Conservation (phyloP, 306 rosid species). For the Alnus rubra region DNA sequence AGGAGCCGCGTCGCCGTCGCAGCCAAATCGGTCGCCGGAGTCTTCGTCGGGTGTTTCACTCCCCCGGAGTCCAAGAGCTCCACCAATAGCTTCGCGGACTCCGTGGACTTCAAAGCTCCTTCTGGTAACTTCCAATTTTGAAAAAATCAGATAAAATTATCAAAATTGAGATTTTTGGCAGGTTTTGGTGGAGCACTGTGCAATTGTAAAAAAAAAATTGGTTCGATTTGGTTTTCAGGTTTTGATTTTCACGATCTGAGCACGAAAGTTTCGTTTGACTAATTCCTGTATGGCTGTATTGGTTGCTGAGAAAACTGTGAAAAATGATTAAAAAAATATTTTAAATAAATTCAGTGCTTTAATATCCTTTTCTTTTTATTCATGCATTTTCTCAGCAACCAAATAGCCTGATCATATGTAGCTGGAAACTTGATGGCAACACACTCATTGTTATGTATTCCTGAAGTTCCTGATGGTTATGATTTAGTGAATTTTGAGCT, state of each 20-base stretch:
- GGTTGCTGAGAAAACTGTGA: constrained; percentile 29
- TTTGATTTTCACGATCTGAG: constrained; percentile 4
- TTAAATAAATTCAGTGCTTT: not conserved
- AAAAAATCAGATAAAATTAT: not conserved
- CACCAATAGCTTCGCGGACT: constrained; percentile 37
- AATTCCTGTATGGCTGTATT: constrained; percentile 26
- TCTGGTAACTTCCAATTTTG: constrained; percentile 39
- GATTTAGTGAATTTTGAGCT: too few relatives aligned
- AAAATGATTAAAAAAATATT: constrained; percentile 5
- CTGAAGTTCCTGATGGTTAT: too few relatives aligned
- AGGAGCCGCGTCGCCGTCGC: constrained; percentile 45
- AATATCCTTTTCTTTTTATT: constrained; percentile 1
- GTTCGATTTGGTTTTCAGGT: not conserved
- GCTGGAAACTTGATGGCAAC: too few relatives aligned
- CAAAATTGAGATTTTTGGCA: not conserved
- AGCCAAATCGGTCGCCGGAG: constrained; percentile 59
- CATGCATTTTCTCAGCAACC: too few relatives aligned
- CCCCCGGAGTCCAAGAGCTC: constrained; percentile 64
- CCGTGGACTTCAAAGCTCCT: constrained; percentile 51
- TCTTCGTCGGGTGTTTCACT: constrained; percentile 63
- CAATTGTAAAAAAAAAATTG: not conserved
- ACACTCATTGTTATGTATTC: too few relatives aligned
- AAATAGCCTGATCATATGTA: too few relatives aligned
- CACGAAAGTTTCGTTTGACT: constrained; percentile 6
- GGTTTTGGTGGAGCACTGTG: constrained; percentile 14